Conservation (phyloP, 495 filamentous ascomycete genomes). For the Entonaema liquescens region DNA sequence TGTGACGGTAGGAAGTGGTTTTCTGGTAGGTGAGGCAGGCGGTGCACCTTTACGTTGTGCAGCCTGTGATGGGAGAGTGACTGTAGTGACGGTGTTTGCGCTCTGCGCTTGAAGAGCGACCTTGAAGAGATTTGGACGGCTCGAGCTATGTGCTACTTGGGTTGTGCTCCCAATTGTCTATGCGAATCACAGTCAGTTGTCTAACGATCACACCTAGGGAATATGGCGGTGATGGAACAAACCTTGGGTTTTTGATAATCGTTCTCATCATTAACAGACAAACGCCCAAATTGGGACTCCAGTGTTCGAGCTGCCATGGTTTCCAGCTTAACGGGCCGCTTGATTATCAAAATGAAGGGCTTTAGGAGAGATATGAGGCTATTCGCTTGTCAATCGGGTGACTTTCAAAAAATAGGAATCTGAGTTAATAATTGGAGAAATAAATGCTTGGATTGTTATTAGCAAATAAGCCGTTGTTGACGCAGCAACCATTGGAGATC, state of each 20-base stretch:
- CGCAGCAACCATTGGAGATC: background rate
- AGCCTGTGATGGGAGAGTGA: slow-evolving; percentile 72
- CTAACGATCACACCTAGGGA: background rate
- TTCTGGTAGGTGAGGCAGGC: slow-evolving; percentile 48
- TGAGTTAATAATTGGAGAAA: background rate
- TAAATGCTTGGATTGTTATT: slow-evolving; percentile 1
- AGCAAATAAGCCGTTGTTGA: background rate
- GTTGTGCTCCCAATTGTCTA: slow-evolving; percentile 63
- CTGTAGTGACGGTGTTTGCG: slow-evolving; percentile 63
- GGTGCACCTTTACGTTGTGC: slow-evolving; percentile 59
- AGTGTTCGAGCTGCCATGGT: slow-evolving; percentile 62
- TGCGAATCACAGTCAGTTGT: slow-evolving; percentile 47
- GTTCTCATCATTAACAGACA: slow-evolving; percentile 85
- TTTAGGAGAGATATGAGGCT: background rate
- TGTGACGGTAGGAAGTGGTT: slow-evolving; percentile 47
- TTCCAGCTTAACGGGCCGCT: background rate
- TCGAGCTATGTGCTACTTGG: slow-evolving; percentile 66
- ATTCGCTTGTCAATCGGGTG: background rate
- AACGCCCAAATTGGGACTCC: slow-evolving; percentile 81
- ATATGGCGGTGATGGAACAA: slow-evolving; percentile 31
- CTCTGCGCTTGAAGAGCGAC: slow-evolving; percentile 78
- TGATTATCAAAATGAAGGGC: background rate
- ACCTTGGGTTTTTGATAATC: slow-evolving; percentile 81
- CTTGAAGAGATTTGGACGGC: slow-evolving; percentile 77
- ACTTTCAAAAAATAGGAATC: background rate